Evolutionary conservation across 78 protist species (phyloP), one percentile per base, ranked within the genome.

Genomic region (Tieghemostelium lacteum): DNA sequence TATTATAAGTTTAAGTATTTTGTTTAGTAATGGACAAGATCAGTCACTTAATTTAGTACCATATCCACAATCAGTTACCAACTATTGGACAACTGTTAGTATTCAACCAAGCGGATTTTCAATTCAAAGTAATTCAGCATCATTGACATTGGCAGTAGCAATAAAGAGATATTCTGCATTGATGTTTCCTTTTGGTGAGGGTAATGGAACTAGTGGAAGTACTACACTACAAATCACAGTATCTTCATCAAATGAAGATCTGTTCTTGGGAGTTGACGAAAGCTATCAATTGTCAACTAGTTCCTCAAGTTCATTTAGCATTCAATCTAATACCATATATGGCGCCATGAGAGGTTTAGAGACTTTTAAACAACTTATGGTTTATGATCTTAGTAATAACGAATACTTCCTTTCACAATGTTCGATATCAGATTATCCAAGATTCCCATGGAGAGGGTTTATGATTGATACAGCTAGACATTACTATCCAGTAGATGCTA

Each of bases 381-480:
- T n/a, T 19, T 77, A 52, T n/a, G 65, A 65, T 87, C 6, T 45
- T 14, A 1, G 3, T 2, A 20, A 2, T 0, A n/a, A 60, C 10
- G 50, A 37, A 0, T 76, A 64, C 17, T 20, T 34, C n/a, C 37
- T 37, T 45, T 65, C 6, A 29, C 71, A 55, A 10, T 34, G 16
- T 70, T 1, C 1, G 8, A 85, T 97, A 54, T 0, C 0, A 6
- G 99, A 97, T 87, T 55, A 24, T n/a, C 98, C 99, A 31, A 86
- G 97, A 37, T 97, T 93, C 88, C 34, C 63, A 24, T 93, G 91
- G 92, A 74, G 99, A 26, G 99, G 96, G n/a, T 66, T 97, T 49
- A 67, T 97, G 88, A 12, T 97, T 49, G 99, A 98, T 89, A 94
- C 96, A 12, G 93, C 97, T 5, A 89, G 99, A 22, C 99, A 98